phyloP scores from a whole-genome alignment of 2,329 filamentous ascomycete genomes.

The Botrytis medusae region DNA sequence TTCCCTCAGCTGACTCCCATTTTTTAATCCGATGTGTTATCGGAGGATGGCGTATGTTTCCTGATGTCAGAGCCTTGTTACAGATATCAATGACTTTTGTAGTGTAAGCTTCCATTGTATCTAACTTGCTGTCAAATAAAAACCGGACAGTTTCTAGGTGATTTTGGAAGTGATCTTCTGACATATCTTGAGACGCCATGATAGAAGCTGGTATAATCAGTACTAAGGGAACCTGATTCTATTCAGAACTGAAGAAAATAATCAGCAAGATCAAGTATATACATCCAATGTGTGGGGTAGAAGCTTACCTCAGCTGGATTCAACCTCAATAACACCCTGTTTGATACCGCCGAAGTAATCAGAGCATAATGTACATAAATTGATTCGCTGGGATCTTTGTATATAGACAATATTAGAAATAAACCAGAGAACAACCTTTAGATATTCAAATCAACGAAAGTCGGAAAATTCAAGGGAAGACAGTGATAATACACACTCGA shows the following conservation, averaged over 20 bases:
- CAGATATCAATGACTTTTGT: background rate
- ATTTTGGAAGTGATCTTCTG: background rate
- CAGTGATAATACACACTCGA: background rate
- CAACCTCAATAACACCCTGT: background rate
- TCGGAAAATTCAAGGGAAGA: background rate
- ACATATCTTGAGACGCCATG: background rate
- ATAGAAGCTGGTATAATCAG: background rate
- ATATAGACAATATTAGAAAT: no score
- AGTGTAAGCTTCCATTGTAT: background rate
- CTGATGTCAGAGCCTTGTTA: background rate
- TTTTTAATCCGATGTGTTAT: background rate
- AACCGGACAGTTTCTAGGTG: background rate
- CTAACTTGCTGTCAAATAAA: background rate
- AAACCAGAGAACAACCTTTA: background rate
- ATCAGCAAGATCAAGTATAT: background rate
- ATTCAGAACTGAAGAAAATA: background rate
- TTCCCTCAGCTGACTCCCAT: background rate
- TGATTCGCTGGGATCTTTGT: background rate
- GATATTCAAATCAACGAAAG: background rate
- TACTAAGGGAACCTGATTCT: fast-evolving
- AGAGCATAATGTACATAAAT: background rate
- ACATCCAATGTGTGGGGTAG: background rate
- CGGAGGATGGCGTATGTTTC: background rate
- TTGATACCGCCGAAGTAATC: background rate
- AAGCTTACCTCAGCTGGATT: background rate